A percentile compares a stretch with the other conserved stretches of the same genome.
Evolutionary conservation across 225 moss, liverwort and hornwort species (phyloP).

Genomic region (Physcomitrium patens): DNA sequence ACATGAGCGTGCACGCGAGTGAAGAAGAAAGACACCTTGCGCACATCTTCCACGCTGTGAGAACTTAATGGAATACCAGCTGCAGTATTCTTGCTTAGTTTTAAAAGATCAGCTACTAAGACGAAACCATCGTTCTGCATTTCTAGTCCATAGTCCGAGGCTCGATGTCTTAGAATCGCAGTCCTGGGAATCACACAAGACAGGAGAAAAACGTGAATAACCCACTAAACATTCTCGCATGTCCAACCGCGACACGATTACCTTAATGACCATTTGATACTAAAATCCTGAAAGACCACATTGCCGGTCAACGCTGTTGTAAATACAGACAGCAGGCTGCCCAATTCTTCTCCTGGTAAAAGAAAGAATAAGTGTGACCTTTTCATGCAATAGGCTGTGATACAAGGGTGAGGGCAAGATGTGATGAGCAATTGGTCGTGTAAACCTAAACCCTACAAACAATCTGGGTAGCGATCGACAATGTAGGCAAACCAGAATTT

Average conservation of each 20-base stretch:
- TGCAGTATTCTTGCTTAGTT: slow-evolving; percentile 51
- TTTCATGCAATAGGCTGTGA: background rate
- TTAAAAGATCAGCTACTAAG: slow-evolving; percentile 65
- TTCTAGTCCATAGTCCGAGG: slow-evolving; percentile 50
- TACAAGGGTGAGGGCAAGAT: background rate
- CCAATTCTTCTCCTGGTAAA: slow-evolving; percentile 7
- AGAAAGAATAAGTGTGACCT: background rate
- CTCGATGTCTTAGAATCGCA: slow-evolving; percentile 79
- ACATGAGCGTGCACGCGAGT: background rate
- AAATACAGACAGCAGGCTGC: slow-evolving; percentile 4
- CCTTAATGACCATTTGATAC: background rate
- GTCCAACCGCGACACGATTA: slow-evolving; percentile 5
- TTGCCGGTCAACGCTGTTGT: slow-evolving; percentile 1
- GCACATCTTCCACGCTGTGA: slow-evolving; percentile 74
- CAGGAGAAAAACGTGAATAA: slow-evolving; percentile 6
- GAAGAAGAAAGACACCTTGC: slow-evolving; percentile 49
- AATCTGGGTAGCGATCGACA: background rate
- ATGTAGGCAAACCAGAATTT: background rate
- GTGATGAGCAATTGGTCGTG: background rate
- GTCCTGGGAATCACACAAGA: slow-evolving; percentile 53
- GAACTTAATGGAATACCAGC: slow-evolving; percentile 51
- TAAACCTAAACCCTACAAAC: slow-evolving; percentile 8
- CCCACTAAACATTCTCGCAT: background rate
- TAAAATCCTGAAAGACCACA: background rate
- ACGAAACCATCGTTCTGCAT: slow-evolving; percentile 77